Percentiles rank a stretch among this genome's conserved stretches.
Evolutionary conservation across 768 basidiomycete genomes (phyloP).

Genomic region (Pulveroboletus sp.): DNA sequence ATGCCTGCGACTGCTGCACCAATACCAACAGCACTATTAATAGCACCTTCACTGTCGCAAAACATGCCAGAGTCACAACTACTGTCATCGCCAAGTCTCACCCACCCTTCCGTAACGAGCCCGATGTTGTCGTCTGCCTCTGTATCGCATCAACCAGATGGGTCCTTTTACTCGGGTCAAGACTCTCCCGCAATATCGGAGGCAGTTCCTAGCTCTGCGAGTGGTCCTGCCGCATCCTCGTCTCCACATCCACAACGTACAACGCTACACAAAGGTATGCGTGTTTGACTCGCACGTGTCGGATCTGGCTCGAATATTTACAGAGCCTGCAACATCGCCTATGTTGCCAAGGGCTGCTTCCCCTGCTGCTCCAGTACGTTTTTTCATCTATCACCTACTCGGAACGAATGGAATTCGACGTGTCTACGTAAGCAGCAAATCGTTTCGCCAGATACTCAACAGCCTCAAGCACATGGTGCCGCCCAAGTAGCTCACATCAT

Average conservation of each 20-base stretch:
- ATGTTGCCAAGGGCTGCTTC: constrained; percentile 39
- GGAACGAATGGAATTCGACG: constrained; percentile 16
- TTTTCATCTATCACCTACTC: constrained; percentile 1
- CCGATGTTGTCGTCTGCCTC: constrained; percentile 75
- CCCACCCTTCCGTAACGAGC: constrained; percentile 79
- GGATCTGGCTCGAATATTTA: constrained; percentile 16
- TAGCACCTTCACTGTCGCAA: constrained; percentile 33
- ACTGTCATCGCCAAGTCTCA: constrained; percentile 74
- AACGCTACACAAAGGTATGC: constrained; percentile 46
- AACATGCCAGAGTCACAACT: constrained; percentile 32
- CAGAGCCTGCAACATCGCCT: constrained; percentile 46
- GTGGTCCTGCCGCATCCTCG: constrained; percentile 49
- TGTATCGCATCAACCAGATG: constrained; percentile 55
- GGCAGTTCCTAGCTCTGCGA: constrained; percentile 42
- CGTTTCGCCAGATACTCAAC: constrained; percentile 35
- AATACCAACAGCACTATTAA: constrained; percentile 38
- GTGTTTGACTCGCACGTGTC: constrained; percentile 12
- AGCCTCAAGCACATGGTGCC: constrained; percentile 35
- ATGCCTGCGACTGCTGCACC: constrained; percentile 29
- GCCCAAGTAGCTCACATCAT: constrained; percentile 22
- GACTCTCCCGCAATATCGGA: constrained; percentile 74
- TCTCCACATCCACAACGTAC: constrained; percentile 62
- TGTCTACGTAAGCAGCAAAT: constrained; percentile 32
- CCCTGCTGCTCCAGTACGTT: constrained; percentile 40
- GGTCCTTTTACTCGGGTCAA: constrained; percentile 66